Evolutionary conservation across 805 yeast genomes (phyloP).

Genomic region (Suhomyces canberraensis): DNA sequence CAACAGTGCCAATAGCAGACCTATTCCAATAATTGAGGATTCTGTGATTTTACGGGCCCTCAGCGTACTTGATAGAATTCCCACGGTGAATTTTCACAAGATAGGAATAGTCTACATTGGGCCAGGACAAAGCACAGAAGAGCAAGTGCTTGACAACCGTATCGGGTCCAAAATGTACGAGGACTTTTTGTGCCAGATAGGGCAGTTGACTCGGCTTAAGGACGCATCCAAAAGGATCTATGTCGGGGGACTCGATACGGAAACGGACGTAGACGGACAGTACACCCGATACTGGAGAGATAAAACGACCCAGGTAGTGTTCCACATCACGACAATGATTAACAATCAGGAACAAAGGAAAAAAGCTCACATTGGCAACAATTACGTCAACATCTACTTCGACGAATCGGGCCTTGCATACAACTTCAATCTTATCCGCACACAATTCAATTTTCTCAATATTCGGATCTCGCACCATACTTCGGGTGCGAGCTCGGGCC

Average conservation of each 20-base stretch:
- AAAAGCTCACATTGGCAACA: conserved; percentile 84
- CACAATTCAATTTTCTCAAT: conserved; percentile 81
- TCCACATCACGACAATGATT: conserved; percentile 83
- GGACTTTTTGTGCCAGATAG: conserved; percentile 55
- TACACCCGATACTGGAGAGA: conserved; percentile 72
- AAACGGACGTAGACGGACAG: conserved; percentile 68
- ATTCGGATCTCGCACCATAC: conserved; percentile 71
- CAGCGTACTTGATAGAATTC: conserved; percentile 65
- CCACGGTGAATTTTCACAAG: conserved; percentile 74
- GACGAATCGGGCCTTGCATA: conserved; percentile 68
- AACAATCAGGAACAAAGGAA: conserved; percentile 49
- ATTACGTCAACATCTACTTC: conserved; percentile 75
- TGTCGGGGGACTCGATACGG: conserved; percentile 79
- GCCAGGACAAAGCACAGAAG: conserved; percentile 59
- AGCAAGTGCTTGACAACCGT: conserved; percentile 59
- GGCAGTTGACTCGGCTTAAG: conserved; percentile 55
- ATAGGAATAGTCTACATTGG: conserved; percentile 77
- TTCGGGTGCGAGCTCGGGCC: not conserved
- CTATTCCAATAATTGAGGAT: conserved; percentile 52
- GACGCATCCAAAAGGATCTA: conserved; percentile 47
- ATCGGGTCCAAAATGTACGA: conserved; percentile 65
- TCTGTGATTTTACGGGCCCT: conserved; percentile 47
- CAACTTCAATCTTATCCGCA: conserved; percentile 64
- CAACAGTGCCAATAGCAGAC: conserved; percentile 36
- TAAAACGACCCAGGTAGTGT: conserved; percentile 66